These are phyloP conservation scores for Claviceps monticola DNA, from an alignment of 2,329 filamentous ascomycete genomes.

Conservation along the genomic window DNA sequence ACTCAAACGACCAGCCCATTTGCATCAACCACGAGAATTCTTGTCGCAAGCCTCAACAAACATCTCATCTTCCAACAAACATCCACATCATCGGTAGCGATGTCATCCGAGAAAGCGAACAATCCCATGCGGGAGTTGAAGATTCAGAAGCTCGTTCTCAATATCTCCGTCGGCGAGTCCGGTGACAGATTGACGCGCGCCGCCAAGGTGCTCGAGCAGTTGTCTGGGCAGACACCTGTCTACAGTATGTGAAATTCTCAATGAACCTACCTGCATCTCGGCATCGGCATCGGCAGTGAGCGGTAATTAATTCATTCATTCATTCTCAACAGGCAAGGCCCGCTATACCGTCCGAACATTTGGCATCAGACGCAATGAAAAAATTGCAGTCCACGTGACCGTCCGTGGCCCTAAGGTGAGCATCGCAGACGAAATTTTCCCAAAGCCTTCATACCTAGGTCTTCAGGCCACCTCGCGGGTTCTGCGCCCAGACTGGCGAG, in stretches of 20 bases:
- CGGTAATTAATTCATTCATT: constrained; percentile 8
- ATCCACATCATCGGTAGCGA: constrained; percentile 19
- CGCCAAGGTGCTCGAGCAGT: constrained; percentile 99
- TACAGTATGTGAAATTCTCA: constrained; percentile 56
- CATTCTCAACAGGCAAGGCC: constrained; percentile 64
- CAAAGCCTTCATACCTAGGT: too few relatives aligned
- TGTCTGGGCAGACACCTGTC: constrained; percentile 98
- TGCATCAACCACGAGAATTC: too few relatives aligned
- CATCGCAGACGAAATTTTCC: too few relatives aligned
- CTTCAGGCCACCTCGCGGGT: too few relatives aligned
- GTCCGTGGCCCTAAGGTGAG: constrained; percentile 77
- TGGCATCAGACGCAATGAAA: constrained; percentile 99
- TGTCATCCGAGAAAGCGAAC: constrained; percentile 65
- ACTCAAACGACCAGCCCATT: constrained; percentile 15
- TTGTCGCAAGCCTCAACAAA: constrained; percentile 19
- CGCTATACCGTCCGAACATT: constrained; percentile 99
- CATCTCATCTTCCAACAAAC: constrained; percentile 8
- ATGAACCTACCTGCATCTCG: not conserved
- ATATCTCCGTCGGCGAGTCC: constrained; percentile 99
- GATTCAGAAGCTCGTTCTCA: constrained; percentile 98
- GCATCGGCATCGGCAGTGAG: too few relatives aligned
- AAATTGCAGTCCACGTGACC: constrained; percentile 98
- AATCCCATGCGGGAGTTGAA: constrained; percentile 99
- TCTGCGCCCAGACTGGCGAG: not conserved
- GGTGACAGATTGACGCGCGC: constrained; percentile 99